Percentiles rank a stretch among this genome's conserved stretches.
Conservation (phyloP, 768 basidiomycete genomes). For the Leccinum uliginosum region DNA sequence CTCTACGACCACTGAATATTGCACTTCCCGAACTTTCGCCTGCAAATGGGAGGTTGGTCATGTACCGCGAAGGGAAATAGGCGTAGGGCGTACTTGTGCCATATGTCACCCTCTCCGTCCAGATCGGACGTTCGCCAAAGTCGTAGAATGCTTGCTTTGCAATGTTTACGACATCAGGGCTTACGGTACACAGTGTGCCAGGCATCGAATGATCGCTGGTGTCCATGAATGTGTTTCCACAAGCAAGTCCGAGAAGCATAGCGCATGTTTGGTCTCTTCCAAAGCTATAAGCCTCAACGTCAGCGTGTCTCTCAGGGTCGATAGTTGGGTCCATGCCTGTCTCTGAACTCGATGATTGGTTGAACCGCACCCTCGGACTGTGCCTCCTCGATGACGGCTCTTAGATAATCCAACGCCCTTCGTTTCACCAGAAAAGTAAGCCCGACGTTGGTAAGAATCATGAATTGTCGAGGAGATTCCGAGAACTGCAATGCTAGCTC, state of each 20-base stretch:
- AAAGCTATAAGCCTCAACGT: slow-evolving; percentile 48
- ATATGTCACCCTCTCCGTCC: slow-evolving; percentile 74
- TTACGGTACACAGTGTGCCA: slow-evolving; percentile 47
- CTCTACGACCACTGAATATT: slow-evolving; percentile 81
- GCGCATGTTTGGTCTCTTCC: slow-evolving; percentile 90
- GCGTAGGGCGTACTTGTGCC: slow-evolving; percentile 53
- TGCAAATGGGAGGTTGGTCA: slow-evolving; percentile 19
- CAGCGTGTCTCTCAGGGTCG: not conserved
- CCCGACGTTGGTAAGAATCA: slow-evolving; percentile 86
- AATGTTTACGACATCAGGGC: slow-evolving; percentile 59
- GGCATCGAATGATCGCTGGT: slow-evolving; percentile 42
- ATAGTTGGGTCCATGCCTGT: slow-evolving; percentile 48
- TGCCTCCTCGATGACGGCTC: slow-evolving; percentile 75
- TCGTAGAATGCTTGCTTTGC: slow-evolving; percentile 88
- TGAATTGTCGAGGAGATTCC: slow-evolving; percentile 71
- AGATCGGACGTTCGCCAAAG: slow-evolving; percentile 78
- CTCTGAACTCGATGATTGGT: slow-evolving; percentile 78
- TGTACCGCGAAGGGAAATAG: not conserved
- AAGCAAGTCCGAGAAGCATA: slow-evolving; percentile 83
- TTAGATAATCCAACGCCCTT: slow-evolving; percentile 80
- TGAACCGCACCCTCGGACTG: slow-evolving; percentile 73
- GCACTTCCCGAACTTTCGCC: slow-evolving; percentile 70
- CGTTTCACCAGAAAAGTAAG: slow-evolving; percentile 77
- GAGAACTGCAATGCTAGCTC: slow-evolving; percentile 83
- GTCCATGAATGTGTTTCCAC: slow-evolving; percentile 79